Evolutionary conservation across 306 rosid genomes (phyloP), one percentile per base, ranked within the genome.

Genomic region (Rubus idaeus): DNA sequence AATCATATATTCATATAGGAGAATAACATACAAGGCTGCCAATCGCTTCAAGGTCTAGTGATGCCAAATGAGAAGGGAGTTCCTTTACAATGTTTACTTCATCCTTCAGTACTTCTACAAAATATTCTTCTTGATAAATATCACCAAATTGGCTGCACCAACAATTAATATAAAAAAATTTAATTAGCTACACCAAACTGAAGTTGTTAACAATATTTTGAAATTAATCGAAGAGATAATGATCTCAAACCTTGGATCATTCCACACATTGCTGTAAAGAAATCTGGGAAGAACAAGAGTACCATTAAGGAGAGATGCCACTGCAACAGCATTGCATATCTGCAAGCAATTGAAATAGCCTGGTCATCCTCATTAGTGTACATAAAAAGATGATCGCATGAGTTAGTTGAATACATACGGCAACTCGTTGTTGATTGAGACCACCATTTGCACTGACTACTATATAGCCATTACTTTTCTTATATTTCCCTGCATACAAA

Each of bases 371-470:
- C 77, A 71, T 79, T 69, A 55, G 75, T 71, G 68, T 53, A 63
- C 76, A 75, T 84, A 66, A 68, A 37, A 74, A 67, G 64, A 71
- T 60, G 75, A 77, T 52, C 40, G 63, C 77, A 5, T 44, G 64
- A 40, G 39, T 62, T 8, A 40, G 10, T 37, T 44, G 53, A 73
- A 74, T 82, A 85, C 97, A 87, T 83, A 95, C 99, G 49, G 99
- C 99, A 68, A 95, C 99, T 78, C 97, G 85, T 77, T 95, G 99
- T 83, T 95, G 99, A 85, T 95, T 95, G 70, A 95, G 99, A 65
- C 99, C 99, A 3, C 99, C 99, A 81, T 92, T 95, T 70, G 99
- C 97, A 80, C 99, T 92, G 79, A 92, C 85, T 53, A 89, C 52
- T 65, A 95, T 87, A 87, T 92, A 92, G 81, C 99, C 99, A 77